These are phyloP conservation scores for Ilyonectria robusta DNA, from an alignment of 2,329 filamentous ascomycete species.

Conservation along the genomic window DNA sequence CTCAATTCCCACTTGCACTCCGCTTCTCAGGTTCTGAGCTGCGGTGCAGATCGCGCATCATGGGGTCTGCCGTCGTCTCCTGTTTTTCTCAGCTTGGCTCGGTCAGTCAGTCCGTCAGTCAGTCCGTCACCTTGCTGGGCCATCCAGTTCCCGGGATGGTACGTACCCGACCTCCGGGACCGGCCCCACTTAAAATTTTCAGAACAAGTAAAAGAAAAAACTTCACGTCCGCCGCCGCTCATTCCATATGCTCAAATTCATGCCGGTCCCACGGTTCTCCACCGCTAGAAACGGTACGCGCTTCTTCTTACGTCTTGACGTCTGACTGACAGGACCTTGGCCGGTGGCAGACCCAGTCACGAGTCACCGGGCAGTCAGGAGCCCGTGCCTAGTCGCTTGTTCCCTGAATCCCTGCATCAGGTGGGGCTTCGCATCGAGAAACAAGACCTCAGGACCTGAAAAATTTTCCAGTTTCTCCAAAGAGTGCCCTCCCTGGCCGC, in stretches of 20 bases:
- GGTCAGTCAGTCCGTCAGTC: slow-evolving; percentile 10
- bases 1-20: slow-evolving; percentile 7
- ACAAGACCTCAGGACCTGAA: slow-evolving; percentile 28
- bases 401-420: neutral
- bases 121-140: neutral
- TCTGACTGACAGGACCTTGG: neutral
- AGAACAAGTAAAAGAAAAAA: neutral
- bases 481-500: neutral
- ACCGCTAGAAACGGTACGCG: slow-evolving; percentile 24
- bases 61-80: slow-evolving; percentile 5
- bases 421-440: slow-evolving; percentile 12
- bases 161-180: slow-evolving; percentile 20
- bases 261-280: slow-evolving; percentile 27
- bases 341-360: neutral
- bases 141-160: neutral
- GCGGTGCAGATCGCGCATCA: slow-evolving; percentile 12
- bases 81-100: slow-evolving; percentile 2
- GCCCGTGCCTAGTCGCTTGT: slow-evolving; percentile 14
- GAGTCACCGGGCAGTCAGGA: slow-evolving; percentile 19
- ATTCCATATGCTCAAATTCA: slow-evolving; percentile 12
- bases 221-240: slow-evolving; percentile 15
- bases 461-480: slow-evolving; percentile 19
- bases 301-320: slow-evolving; percentile 8
- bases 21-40: slow-evolving; percentile 6
- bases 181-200: slow-evolving; percentile 16